phyloP scores from a whole-genome alignment of 2,329 filamentous ascomycete genomes.

The Penicillium brasilianum region DNA sequence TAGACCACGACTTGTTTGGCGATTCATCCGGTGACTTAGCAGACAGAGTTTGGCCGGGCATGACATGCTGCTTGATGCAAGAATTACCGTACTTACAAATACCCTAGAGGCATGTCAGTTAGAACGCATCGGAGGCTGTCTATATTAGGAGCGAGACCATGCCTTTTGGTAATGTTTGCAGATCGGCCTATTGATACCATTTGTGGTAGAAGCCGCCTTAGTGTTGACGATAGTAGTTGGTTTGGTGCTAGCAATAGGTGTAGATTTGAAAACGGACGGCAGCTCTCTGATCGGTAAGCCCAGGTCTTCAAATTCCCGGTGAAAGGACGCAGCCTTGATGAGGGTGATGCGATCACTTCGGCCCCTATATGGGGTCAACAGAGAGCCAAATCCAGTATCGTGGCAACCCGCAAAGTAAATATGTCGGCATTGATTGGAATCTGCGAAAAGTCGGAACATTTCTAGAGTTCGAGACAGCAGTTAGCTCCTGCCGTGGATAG shows the following conservation, averaged over 20 bases:
- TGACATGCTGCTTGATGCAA: slow-evolving; percentile 40
- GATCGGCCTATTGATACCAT: slow-evolving; percentile 25
- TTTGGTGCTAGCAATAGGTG: slow-evolving; percentile 36
- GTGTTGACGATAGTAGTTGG: slow-evolving; percentile 12
- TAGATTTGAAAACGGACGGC: slow-evolving; percentile 58
- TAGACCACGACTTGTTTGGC: slow-evolving; percentile 22
- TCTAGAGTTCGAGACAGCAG: slow-evolving; percentile 27
- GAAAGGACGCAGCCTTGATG: slow-evolving; percentile 57
- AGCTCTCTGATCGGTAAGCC: slow-evolving; percentile 59
- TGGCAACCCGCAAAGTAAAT: slow-evolving; percentile 69
- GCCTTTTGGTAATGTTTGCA: slow-evolving; percentile 45
- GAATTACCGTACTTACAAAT: slow-evolving; percentile 39
- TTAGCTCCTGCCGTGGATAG: slow-evolving; percentile 4
- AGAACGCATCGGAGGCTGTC: no score
- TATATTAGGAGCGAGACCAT: background rate
- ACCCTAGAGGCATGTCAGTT: slow-evolving; percentile 31
- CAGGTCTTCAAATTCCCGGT: slow-evolving; percentile 59
- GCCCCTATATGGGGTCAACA: slow-evolving; percentile 59
- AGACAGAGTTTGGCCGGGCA: slow-evolving; percentile 33
- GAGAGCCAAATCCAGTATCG: slow-evolving; percentile 62
- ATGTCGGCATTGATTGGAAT: slow-evolving; percentile 66
- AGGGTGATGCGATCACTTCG: slow-evolving; percentile 60
- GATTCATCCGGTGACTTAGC: slow-evolving; percentile 25
- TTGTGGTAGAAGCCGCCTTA: slow-evolving; percentile 11
- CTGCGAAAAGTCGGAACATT: slow-evolving; percentile 55